Conservation (phyloP, 2,329 filamentous ascomycete species). For the Pseudophaeomoniella oleicola region DNA sequence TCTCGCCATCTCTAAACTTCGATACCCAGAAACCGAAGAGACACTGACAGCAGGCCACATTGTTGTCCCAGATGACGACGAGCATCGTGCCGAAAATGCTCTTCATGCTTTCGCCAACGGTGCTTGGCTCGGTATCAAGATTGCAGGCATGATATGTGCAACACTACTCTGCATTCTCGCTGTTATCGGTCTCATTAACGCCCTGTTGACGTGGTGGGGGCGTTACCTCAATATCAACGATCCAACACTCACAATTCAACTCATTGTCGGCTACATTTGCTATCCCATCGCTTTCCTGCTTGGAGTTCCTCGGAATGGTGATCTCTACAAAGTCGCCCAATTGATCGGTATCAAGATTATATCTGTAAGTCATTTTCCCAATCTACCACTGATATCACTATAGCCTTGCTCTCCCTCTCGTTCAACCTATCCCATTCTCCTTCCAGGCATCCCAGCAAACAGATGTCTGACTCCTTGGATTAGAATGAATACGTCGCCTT, state of each 20-base stretch:
- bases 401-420: no score
- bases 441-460: neutral
- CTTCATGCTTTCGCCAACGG: constrained; percentile 78
- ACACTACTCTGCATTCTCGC: constrained; percentile 76
- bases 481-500: constrained; percentile 71
- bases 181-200: constrained; percentile 58
- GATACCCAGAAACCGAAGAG: constrained; percentile 78
- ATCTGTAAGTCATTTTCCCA: constrained; percentile 33
- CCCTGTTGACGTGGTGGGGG: constrained; percentile 71
- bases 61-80: constrained; percentile 64
- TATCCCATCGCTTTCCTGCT: constrained; percentile 71
- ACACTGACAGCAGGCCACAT: constrained; percentile 70
- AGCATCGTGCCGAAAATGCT: constrained; percentile 61
- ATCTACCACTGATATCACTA: neutral
- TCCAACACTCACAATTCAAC: constrained; percentile 56
- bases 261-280: constrained; percentile 63
- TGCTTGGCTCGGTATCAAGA: constrained; percentile 74
- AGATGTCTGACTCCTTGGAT: constrained; percentile 2
- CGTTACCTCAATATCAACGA: constrained; percentile 59
- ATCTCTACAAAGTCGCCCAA: constrained; percentile 57
- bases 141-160: constrained; percentile 66
- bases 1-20: constrained; percentile 74
- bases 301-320: constrained; percentile 52
- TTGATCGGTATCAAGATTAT: constrained; percentile 79
- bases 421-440: constrained; percentile 1